Base-by-base conservation (phyloP, 768 basidiomycete species). In the Phallus indusiatus region DNA sequence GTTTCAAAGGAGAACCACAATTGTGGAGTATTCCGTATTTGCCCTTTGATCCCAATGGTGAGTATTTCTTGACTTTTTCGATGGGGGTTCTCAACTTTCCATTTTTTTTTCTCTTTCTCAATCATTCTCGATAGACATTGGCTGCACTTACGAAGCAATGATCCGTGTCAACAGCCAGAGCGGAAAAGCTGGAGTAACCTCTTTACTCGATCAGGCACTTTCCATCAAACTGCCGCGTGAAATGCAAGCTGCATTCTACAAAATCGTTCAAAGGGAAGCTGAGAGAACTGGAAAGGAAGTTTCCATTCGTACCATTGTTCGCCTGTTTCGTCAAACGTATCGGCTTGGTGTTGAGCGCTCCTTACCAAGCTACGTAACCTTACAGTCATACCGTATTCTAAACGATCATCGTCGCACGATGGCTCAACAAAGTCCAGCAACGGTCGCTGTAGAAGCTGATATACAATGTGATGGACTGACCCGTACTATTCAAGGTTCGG, bases 81-180 rank as follows among this genome's bases (percentile, higher is more conserved):
- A 7, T 28, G 28, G 28, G 28, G 28, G 28, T 28, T 28, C 28
- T 28, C 28, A 28, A 28, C 7, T 28, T 28, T 28, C 7, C 28
- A 7, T 28, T 7, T 28, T 28, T 33, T 52, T 8, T 21, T 14
- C 1, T 57, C 11, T 21, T 14, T 14, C 54, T 35, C 47, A 2
- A n/a, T 48, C 2, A n/a, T 51, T 51, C n/a, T 58, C 36, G 12
- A 50, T n/a, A 59, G 96, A 99, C 69, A 79, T 98, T 20, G 94
- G 96, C 0, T 88, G 92, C 73, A 91, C 76, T 55, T 98, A 98
- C 75, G 96, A 99, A 70, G 96, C 96, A 22, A 91, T 99, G 74
- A 99, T 99, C 66, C 90, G 96, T 42, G 96, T 99, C 73, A 99
- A 99, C 75, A 95, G 95, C 35, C 96, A 99, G 70, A 95, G 93